Evolutionary conservation across 257 asterid genomes (phyloP).

Genomic region (Cinchona pubescens): DNA sequence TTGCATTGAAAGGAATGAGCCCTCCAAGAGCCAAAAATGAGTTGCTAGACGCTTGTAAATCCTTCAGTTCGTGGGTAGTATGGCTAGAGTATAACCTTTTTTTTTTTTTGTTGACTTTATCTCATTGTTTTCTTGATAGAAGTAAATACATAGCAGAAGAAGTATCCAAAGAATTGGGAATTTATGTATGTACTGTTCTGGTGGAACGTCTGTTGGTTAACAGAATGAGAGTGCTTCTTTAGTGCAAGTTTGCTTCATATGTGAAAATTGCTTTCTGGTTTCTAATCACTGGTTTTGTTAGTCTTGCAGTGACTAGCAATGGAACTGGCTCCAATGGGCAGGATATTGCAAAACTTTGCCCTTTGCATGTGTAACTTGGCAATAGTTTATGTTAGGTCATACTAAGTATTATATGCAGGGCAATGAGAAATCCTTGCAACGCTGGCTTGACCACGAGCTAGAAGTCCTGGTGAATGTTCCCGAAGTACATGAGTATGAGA

Average conservation of each 20-base stretch:
- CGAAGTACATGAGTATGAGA: too few species aligned
- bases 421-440: constrained; percentile 78
- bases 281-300: constrained; percentile 18
- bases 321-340: constrained; percentile 68
- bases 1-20: too few species aligned
- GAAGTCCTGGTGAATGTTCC: too few species aligned
- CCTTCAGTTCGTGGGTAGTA: constrained; percentile 67
- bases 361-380: constrained; percentile 8
- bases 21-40: too few species aligned
- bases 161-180: neutral
- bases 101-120: neutral
- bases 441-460: too few species aligned
- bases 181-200: too few species aligned
- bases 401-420: constrained; percentile 41
- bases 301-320: too few species aligned
- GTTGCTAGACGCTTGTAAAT: constrained; percentile 94
- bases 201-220: neutral
- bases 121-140: neutral
- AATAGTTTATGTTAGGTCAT: constrained; percentile 12
- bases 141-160: neutral
- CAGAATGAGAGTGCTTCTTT: too few species aligned
- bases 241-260: neutral
- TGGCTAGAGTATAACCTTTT: constrained; percentile 3
- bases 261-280: neutral
- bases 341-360: constrained; percentile 38